Evolutionary conservation across 768 basidiomycete species (phyloP).

Genomic region (Suillus tomentosus): DNA sequence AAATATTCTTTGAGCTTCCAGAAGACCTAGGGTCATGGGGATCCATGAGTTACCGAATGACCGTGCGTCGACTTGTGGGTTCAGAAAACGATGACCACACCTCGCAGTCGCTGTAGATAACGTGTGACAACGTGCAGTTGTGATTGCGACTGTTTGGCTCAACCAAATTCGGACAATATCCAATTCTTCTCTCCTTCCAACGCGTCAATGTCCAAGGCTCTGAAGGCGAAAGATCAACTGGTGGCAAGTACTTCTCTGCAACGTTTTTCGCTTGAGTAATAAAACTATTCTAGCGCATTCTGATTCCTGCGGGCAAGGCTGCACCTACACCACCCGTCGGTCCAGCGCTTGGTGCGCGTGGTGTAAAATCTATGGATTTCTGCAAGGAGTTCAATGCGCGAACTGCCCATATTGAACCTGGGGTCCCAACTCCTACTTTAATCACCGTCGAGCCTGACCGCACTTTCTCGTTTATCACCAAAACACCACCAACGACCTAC

Average conservation of each 20-base stretch:
- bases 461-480: conserved; percentile 90
- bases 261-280: conserved; percentile 16
- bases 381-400: conserved; percentile 99
- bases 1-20: conserved; percentile 7
- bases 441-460: conserved; percentile 95
- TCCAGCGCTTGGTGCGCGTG: conserved; percentile 95
- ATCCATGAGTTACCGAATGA: conserved; percentile 9
- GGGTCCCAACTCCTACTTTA: conserved; percentile 87
- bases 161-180: conserved; percentile 1
- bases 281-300: conserved; percentile 59
- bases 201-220: conserved; percentile 64
- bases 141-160: not conserved
- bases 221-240: conserved; percentile 67
- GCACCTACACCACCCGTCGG: conserved; percentile 96
- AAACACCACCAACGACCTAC: conserved; percentile 87
- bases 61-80: conserved; percentile 2
- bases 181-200: not conserved
- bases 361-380: conserved; percentile 99
- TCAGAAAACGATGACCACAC: not conserved
- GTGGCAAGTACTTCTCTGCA: conserved; percentile 55
- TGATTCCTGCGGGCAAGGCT: conserved; percentile 92
- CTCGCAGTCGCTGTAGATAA: conserved; percentile 5
- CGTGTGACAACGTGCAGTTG: not conserved
- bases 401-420: conserved; percentile 83
- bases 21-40: conserved; percentile 11